Evolutionary conservation across 2,329 filamentous ascomycete genomes (phyloP), one percentile per base, ranked within the genome.

Genomic region (Cercospora citrullina): DNA sequence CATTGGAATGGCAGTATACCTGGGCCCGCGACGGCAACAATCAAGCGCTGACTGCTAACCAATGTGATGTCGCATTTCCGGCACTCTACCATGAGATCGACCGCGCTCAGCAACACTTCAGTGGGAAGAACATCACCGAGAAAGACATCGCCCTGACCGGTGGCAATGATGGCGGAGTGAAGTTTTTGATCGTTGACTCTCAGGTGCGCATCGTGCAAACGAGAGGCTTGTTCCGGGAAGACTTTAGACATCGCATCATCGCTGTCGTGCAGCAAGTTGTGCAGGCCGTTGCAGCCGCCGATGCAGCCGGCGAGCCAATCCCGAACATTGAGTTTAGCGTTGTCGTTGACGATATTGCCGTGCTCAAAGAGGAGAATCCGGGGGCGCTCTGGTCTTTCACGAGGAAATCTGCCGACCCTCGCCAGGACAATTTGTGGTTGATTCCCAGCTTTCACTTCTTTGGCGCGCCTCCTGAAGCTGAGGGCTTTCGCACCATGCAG

Each of bases 81-180:
- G 55, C 74, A 16, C 73, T 78, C 4, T 78, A 76, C 60, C 63
- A 71, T 21, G 76, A 78, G 60, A 73, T 79, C 45, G 71, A 77
- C 57, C 71, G 76, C 21, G 71, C 76, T 5, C 70, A 70, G n/a
- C 58, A 68, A 10, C 65, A 65, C n/a, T 63, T 55, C 30, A 26
- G 30, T 57, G 28, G 45, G 4, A 26, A 60, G 28, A 68, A 65
- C 28, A 67, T 70, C 53, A 53, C 18, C 18, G 63, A 63, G 39
- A 42, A 63, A 14, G 65, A 68, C 64, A 69, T 71, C 31, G 65
- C 68, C 4, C 45, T 72, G 16, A 42, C 48, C 16, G 21, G 84
- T 82, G 3, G 88, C 85, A 72, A 73, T 53, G 68, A 72, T 64
- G 70, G 71, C 10, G 70, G 68, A 31, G 66, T 72, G 6, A 68